A percentile compares a stretch with the other conserved stretches of the same genome.
Conservation (phyloP, 2,329 filamentous ascomycete species). For the Pseudofabraea citricarpa region DNA sequence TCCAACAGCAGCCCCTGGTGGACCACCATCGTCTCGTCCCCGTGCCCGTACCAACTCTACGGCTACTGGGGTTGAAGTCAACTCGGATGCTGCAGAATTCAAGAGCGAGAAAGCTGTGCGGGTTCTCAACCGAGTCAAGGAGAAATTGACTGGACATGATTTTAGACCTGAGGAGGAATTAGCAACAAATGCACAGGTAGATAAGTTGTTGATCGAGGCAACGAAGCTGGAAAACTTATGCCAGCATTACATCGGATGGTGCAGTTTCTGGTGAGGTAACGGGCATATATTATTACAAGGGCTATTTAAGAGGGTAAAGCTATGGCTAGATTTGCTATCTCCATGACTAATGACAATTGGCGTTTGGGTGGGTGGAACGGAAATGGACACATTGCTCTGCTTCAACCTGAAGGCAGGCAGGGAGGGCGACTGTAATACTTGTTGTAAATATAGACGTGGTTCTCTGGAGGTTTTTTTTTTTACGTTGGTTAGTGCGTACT, state of each 20-base stretch:
- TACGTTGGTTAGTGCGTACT: too few relatives aligned
- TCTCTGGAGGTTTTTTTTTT: too few relatives aligned
- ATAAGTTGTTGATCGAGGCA: constrained; percentile 89
- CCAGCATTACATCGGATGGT: constrained; percentile 99
- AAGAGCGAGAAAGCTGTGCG: constrained; percentile 93
- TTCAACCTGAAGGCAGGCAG: too few relatives aligned
- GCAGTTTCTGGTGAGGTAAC: constrained; percentile 83
- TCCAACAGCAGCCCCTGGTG: constrained; percentile 31
- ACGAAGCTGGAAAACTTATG: constrained; percentile 97
- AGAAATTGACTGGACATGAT: constrained; percentile 91
- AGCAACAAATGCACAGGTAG: constrained; percentile 81
- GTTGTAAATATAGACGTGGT: too few relatives aligned
- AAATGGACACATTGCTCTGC: too few relatives aligned
- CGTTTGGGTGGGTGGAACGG: too few relatives aligned
- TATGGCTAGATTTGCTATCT: too few relatives aligned
- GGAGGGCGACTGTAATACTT: too few relatives aligned
- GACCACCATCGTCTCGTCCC: constrained; percentile 42
- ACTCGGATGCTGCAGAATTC: constrained; percentile 55
- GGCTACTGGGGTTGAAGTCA: constrained; percentile 28
- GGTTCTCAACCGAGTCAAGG: constrained; percentile 84
- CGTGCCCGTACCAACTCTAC: constrained; percentile 59
- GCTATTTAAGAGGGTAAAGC: too few relatives aligned
- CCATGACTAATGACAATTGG: too few relatives aligned
- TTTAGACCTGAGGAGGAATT: constrained; percentile 86
- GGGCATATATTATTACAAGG: too few relatives aligned